Evolutionary conservation across 176 grass and related monocot species (phyloP).

Genomic region (Pontederia paniculata): DNA sequence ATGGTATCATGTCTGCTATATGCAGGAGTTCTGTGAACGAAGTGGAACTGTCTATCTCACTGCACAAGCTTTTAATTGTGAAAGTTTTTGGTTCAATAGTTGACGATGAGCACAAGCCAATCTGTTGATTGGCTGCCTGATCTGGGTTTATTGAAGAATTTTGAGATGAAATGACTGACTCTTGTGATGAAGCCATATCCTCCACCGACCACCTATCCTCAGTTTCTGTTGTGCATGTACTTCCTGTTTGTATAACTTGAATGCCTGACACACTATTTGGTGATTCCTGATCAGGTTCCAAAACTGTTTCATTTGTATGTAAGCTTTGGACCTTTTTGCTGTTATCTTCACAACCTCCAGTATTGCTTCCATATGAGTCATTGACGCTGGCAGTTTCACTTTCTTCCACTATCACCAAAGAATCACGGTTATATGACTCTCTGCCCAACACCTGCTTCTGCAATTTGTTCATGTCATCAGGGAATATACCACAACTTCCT

Average conservation of each 20-base stretch:
- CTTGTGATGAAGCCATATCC: slow-evolving; percentile 51
- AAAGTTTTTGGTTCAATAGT: slow-evolving; percentile 22
- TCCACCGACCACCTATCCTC: slow-evolving; percentile 33
- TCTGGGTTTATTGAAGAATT: slow-evolving; percentile 35
- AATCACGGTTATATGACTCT: slow-evolving; percentile 35
- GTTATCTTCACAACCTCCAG: slow-evolving; percentile 17
- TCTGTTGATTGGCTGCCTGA: slow-evolving; percentile 6
- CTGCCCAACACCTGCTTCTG: slow-evolving; percentile 41
- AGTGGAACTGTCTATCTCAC: slow-evolving; percentile 22
- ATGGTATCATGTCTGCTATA: slow-evolving; percentile 33
- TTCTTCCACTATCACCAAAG: slow-evolving; percentile 36
- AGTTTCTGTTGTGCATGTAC: slow-evolving; percentile 21
- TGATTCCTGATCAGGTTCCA: slow-evolving; percentile 11
- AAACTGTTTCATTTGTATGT: slow-evolving; percentile 21
- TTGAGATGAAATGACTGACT: slow-evolving; percentile 50
- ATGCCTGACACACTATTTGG: slow-evolving; percentile 30
- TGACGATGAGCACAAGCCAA: slow-evolving; percentile 26
- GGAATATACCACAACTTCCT: slow-evolving; percentile 28
- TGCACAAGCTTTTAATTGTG: slow-evolving; percentile 24
- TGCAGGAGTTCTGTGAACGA: slow-evolving; percentile 30
- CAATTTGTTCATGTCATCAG: slow-evolving; percentile 35
- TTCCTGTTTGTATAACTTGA: slow-evolving; percentile 10
- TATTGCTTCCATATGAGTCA: slow-evolving; percentile 40
- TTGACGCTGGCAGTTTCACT: slow-evolving; percentile 54
- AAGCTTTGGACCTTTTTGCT: background rate